Base-by-base conservation (phyloP, 2,329 filamentous ascomycete species). In the Hypoxylon sp. region DNA sequence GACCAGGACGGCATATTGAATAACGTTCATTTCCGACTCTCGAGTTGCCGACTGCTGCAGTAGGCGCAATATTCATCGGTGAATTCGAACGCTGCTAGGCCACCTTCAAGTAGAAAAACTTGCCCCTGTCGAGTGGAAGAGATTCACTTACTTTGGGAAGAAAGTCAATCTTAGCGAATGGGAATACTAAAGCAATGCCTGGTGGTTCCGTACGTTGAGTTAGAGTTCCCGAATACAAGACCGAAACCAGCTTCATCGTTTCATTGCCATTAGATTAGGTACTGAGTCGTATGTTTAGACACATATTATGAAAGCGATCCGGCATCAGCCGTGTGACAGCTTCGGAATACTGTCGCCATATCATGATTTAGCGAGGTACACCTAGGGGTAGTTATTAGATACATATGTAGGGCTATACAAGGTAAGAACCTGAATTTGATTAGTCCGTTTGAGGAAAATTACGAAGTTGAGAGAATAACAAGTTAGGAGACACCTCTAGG, bases 11-110 rank as follows among this genome's bases (percentile, higher is more conserved):
- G 48, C 19, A 17, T 32, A 52, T 48, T 41, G 43, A 45, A n/a
- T 50, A 19, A 38, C 23, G 56, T 55, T 28, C 50, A 64, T 59
- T 25, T 43, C 60, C 36, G 57, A 64, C n/a, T 21, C 9, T 62
- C 49, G 38, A 38, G 14, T 41, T 50, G 56, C 50, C 51, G 38
- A 57, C 25, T 21, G 21, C 23, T 60, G 55, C 56, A 63, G 50
- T 13, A 48, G 46, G 46, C 48, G 34, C 49, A 23, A 53, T 43
- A 58, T 49, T 46, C n/a, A 19, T 43, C 48, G 25, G 36, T n/a
- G 14, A 6, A 36, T 17, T 48, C 19, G 28, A 28, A 43, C 30
- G 60, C 5, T 28, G 5, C 41, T 46, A 25, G 34, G 13, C 46
- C 14, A 36, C 28, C 17, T 50, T 49, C 13, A 7, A 38, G n/a